Base-by-base conservation (phyloP, 2,329 filamentous ascomycete genomes). In the Teratosphaeria zuluensis region DNA sequence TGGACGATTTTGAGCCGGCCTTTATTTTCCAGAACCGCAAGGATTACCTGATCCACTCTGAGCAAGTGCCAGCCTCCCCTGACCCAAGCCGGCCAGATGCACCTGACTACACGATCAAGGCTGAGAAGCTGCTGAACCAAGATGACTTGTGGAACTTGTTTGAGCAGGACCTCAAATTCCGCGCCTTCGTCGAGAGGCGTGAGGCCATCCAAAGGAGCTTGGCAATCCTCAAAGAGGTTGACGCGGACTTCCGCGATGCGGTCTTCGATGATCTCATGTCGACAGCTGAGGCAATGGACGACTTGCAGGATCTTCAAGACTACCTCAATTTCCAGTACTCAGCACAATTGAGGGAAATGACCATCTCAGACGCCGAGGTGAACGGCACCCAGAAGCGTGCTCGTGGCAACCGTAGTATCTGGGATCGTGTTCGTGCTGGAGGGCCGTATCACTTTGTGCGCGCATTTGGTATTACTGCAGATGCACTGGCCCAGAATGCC, bases 11-110 rank as follows among this genome's bases (percentile, higher is more conserved):
- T 66, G 94, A 99, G 73, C 91, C 96, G 1, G 92, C 94, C 0
- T 99, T 96, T 73, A 94, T 99, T 66, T 96, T 96, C 74, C 92
- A 96, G 73, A 94, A 99, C 70, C 90, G 94, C 61, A 96, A 96
- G 74, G 94, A 99, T 72, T 99, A 97, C 70, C 82, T 99, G 51
- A 95, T 99, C 58, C 90, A 97, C 69, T 88, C 89, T 28, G 87
- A 86, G 64, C 91, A 89, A 69, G 76, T 81, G n/a, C 77, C 80
- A 46, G 81, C 82, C 6, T 85, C 77, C 71, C 85, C 70, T 74
- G 78, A 84, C 62, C 80, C 81, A 16, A 81, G 86, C 59, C 87
- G 92, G 64, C 81, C 83, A 8, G 85, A 90, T 66, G 84, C 82
- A 1, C 84, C 86, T 1, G 85, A 90, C 59, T 89, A 86, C 69